Evolutionary conservation across 148 eudicot species (phyloP).

Genomic region (Oxyria digyna): DNA sequence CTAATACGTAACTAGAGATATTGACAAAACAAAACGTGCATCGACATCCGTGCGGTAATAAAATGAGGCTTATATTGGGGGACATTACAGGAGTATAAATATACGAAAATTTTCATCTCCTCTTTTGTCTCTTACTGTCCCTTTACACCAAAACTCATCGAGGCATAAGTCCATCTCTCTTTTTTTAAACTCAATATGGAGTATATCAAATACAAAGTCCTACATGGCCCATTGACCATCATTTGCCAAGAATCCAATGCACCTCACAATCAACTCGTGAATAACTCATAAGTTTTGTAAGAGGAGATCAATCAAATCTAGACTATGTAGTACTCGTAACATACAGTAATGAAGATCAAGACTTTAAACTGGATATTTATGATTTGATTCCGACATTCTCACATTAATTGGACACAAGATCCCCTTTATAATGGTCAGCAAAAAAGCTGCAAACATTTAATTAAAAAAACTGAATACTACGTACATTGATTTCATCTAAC

Average conservation of each 20-base stretch:
- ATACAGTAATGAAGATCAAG: too few relatives aligned
- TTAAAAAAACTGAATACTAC: background rate
- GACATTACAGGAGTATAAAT: too few relatives aligned
- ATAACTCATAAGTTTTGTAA: too few relatives aligned
- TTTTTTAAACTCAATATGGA: background rate
- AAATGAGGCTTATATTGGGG: too few relatives aligned
- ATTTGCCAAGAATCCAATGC: conserved; percentile 3
- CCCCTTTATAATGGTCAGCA: background rate
- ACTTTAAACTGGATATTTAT: too few relatives aligned
- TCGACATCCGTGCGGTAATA: too few relatives aligned
- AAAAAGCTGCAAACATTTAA: background rate
- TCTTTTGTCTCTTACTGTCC: background rate
- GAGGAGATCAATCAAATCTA: too few relatives aligned
- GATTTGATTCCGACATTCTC: background rate
- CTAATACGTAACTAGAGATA: too few relatives aligned
- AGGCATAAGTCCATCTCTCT: background rate
- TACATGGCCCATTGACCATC: background rate
- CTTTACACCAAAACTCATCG: background rate
- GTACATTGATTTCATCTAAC: background rate
- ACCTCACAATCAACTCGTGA: background rate
- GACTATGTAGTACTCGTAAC: too few relatives aligned
- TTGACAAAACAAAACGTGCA: too few relatives aligned
- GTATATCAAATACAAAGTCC: too few relatives aligned
- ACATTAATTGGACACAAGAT: background rate
- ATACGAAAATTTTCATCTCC: too few relatives aligned